Evolutionary conservation across 257 asterid genomes (phyloP).

Genomic region (Datura wrightii): DNA sequence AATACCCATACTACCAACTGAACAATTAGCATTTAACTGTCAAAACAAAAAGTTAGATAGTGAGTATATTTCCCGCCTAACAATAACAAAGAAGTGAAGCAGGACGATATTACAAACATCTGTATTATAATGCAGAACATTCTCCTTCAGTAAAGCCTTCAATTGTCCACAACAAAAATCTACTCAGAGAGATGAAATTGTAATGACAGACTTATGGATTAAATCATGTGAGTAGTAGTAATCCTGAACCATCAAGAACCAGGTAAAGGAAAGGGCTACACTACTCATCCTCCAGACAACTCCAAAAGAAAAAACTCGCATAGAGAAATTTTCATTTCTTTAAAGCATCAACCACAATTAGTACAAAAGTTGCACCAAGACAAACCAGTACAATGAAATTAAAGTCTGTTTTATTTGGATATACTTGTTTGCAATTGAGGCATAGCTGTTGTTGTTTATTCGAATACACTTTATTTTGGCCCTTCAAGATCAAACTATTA

Average conservation of each 20-base stretch:
- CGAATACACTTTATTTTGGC: not conserved
- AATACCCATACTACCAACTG: too few relatives aligned
- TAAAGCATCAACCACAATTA: not conserved
- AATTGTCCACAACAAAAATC: constrained; percentile 18
- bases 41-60: constrained; percentile 37
- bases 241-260: not conserved
- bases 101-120: not conserved
- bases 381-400: not conserved
- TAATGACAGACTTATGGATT: not conserved
- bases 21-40: constrained; percentile 87
- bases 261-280: not conserved
- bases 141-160: not conserved
- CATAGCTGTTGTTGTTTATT: not conserved
- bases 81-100: constrained; percentile 10
- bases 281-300: not conserved
- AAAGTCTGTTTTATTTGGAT: constrained; percentile 1
- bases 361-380: constrained; percentile 7
- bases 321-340: not conserved
- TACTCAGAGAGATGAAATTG: not conserved
- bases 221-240: not conserved
- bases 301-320: not conserved
- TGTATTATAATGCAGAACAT: constrained; percentile 14
- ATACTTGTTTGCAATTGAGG: constrained; percentile 12
- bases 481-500: constrained; percentile 17
- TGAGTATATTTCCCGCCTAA: constrained; percentile 36